These are phyloP conservation scores for Rostrohypoxylon terebratum DNA, from an alignment of 495 filamentous ascomycete genomes.

Conservation along the genomic window DNA sequence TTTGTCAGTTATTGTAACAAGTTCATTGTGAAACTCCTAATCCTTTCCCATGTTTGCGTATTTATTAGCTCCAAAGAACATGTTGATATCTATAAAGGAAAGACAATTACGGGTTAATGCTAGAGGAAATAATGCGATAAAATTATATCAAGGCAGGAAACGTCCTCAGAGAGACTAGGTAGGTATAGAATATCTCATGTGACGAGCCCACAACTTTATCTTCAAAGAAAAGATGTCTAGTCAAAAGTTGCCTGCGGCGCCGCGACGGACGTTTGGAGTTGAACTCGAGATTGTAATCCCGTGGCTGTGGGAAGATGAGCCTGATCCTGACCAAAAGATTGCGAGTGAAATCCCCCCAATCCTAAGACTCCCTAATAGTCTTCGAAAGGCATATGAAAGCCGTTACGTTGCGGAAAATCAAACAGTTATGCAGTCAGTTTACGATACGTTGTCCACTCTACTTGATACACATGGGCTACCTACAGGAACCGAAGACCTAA, in stretches of 20 bases:
- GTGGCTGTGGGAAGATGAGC: constrained; percentile 25
- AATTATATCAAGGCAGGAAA: too few species aligned
- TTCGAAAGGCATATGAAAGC: neutral
- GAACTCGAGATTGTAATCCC: constrained; percentile 45
- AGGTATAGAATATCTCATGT: too few species aligned
- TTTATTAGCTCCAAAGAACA: too few species aligned
- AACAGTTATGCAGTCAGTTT: neutral
- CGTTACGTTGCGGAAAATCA: neutral
- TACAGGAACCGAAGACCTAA: neutral
- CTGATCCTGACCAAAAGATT: neutral
- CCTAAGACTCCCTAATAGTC: neutral
- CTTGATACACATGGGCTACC: constrained; percentile 16
- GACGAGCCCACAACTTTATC: too few species aligned
- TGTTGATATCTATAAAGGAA: too few species aligned
- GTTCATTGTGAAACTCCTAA: too few species aligned
- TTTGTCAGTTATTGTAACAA: too few species aligned
- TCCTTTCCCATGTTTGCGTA: too few species aligned
- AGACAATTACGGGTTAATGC: too few species aligned
- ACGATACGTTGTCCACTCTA: neutral
- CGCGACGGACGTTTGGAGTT: constrained; percentile 41
- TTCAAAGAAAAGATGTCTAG: neutral
- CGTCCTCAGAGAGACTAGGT: too few species aligned
- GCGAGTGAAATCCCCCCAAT: neutral
- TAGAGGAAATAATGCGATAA: too few species aligned
- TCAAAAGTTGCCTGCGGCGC: neutral